Conservation (phyloP, 2,329 filamentous ascomycete species). For the Aurifilum marmelostoma region DNA sequence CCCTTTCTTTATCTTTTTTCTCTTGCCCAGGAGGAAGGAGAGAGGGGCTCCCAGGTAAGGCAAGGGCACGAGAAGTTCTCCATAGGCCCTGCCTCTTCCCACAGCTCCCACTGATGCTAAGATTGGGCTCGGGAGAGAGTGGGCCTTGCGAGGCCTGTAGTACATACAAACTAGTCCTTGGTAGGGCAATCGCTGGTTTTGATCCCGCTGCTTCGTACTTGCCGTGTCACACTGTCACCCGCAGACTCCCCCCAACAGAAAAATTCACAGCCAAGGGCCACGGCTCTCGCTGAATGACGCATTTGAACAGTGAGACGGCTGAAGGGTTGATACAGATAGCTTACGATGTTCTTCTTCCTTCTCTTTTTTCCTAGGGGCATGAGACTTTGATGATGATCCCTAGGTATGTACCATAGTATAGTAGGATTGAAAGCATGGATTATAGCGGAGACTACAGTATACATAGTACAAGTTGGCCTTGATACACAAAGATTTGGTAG, state of each 20-base stretch:
- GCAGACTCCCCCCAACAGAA: background rate
- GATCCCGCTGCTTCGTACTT: background rate
- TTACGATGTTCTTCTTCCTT: fast-evolving
- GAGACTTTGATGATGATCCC: background rate
- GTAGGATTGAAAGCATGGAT: background rate
- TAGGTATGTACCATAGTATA: background rate
- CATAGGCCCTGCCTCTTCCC: background rate
- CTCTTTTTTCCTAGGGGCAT: background rate
- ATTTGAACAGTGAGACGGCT: background rate
- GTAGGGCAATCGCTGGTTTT: background rate
- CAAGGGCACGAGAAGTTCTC: background rate
- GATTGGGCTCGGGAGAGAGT: background rate
- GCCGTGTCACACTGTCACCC: background rate
- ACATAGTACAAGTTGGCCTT: background rate
- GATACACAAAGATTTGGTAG: background rate
- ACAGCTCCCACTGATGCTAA: background rate
- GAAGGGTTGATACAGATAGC: background rate
- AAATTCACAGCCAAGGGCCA: background rate
- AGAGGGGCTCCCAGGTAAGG: no score
- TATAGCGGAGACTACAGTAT: background rate
- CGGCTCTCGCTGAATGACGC: background rate
- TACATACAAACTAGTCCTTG: background rate
- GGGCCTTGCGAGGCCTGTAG: background rate
- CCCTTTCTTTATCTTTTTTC: background rate
- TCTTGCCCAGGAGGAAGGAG: background rate